phyloP scores from a whole-genome alignment of 495 filamentous ascomycete species.

The Bacidia gigantensis region DNA sequence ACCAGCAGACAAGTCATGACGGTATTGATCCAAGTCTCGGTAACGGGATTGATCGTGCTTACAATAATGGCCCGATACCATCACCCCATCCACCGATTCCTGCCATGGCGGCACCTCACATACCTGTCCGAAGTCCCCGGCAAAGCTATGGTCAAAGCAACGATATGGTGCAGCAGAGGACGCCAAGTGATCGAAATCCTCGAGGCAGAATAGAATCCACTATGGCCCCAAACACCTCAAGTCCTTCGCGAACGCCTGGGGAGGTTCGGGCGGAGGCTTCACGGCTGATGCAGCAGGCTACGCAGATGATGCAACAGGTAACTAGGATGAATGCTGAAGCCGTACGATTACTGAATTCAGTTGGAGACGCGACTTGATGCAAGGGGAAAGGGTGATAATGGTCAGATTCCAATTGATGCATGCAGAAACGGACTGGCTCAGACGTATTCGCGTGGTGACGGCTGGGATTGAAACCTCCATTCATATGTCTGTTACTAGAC shows the following conservation, averaged over 20 bases:
- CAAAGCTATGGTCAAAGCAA: not conserved
- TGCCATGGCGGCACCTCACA: not conserved
- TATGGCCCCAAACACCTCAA: not conserved
- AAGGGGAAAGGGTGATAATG: not conserved
- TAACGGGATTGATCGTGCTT: not conserved
- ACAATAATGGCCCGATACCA: not conserved
- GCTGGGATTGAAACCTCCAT: too few species aligned
- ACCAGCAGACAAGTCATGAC: not conserved
- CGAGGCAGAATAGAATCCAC: not conserved
- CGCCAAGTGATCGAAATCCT: not conserved
- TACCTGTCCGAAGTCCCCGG: not conserved
- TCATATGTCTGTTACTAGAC: too few species aligned
- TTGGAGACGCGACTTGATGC: not conserved
- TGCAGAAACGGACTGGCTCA: too few species aligned
- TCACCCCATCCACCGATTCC: not conserved
- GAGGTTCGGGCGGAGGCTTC: slow-evolving; percentile 15
- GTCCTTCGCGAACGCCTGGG: slow-evolving; percentile 8
- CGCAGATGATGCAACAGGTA: slow-evolving; percentile 18
- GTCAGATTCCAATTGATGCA: too few species aligned
- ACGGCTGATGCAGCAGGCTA: slow-evolving; percentile 18
- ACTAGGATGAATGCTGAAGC: slow-evolving; percentile 18
- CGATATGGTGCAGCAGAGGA: not conserved
- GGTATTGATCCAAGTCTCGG: not conserved
- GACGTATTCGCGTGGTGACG: too few species aligned
- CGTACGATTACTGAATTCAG: slow-evolving; percentile 2